phyloP scores from a whole-genome alignment of 2,329 filamentous ascomycete species.

The Cercospora sp. region DNA sequence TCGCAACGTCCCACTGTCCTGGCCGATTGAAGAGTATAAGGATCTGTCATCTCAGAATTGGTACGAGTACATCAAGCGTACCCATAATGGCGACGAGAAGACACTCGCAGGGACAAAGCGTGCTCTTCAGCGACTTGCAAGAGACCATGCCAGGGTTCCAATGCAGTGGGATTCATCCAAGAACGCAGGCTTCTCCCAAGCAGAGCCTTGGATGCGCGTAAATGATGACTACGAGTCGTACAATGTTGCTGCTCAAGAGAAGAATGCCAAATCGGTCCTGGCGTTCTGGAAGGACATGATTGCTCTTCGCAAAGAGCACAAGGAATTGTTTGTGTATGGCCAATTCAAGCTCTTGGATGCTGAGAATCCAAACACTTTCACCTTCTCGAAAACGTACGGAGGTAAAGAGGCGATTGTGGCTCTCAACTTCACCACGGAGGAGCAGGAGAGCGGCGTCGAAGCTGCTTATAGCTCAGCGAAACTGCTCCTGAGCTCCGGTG shows the following conservation, averaged over 20 bases:
- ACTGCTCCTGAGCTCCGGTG: constrained; percentile 4
- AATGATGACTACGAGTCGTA: constrained; percentile 12
- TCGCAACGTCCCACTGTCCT: constrained; percentile 44
- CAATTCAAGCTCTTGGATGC: constrained; percentile 24
- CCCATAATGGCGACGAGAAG: constrained; percentile 38
- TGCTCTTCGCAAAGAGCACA: constrained; percentile 27
- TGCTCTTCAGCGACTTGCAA: constrained; percentile 6
- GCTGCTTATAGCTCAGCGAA: background rate
- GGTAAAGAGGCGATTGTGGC: constrained; percentile 27
- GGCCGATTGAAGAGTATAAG: constrained; percentile 43
- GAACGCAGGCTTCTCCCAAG: constrained; percentile 61
- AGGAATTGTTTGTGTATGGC: constrained; percentile 31
- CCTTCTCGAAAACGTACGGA: constrained; percentile 4
- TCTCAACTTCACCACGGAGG: constrained; percentile 45
- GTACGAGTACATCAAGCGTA: constrained; percentile 47
- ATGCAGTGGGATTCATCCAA: constrained; percentile 63
- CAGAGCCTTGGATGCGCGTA: constrained; percentile 20
- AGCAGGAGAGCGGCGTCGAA: constrained; percentile 8
- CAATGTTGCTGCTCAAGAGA: constrained; percentile 45
- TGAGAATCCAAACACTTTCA: constrained; percentile 16
- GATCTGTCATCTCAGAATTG: constrained; percentile 53
- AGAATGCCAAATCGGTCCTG: constrained; percentile 53
- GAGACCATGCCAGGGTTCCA: constrained; percentile 58
- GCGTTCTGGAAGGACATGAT: constrained; percentile 56
- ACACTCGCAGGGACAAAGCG: background rate